Evolutionary conservation across 1,139 yeast species (phyloP), one percentile per base, ranked within the genome.

Genomic region (Blastobotrys proliferans): DNA sequence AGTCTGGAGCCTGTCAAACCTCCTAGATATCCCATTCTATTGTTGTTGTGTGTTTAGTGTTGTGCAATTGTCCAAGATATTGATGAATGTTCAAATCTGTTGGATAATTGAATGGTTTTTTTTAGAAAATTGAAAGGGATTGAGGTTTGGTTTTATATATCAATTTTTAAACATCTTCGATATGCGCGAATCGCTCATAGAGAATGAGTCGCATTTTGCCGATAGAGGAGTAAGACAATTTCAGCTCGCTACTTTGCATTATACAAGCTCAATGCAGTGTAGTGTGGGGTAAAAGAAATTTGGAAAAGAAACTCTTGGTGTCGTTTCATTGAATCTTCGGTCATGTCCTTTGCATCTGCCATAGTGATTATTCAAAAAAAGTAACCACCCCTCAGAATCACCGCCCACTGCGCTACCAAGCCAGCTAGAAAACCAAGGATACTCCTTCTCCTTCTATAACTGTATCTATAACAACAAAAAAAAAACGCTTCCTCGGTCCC

Each of bases 1-100:
- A 45, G 38, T 11, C 43, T 38, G 6, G 40, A 36, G 25, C 48
- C 48, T 29, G 28, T 29, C 13, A 45, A 26, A n/a, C 37, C 27
- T 10, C 45, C 45, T 32, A 41, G 33, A 32, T 32, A 38, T 17
- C 32, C 32, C 42, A 38, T 38, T 25, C 6, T 30, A 17, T 6
- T 16, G 25, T 34, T 13, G 19, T 29, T 29, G 16, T 29, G 16
- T 29, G 32, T n/a, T n/a, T n/a, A n/a, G n/a, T n/a, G n/a, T 20
- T 35, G 21, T 27, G 17, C 38, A 13, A 8, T 35, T 35, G n/a
- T n/a, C n/a, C n/a, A n/a, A n/a, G n/a, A n/a, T n/a, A n/a, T n/a
- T n/a, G n/a, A n/a, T 29, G 32, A 16, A 29, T 29, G n/a, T 29
- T 3, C 18, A 16, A 20, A 27, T 27, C 11, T 34, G 37, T 21